Evolutionary conservation across 768 basidiomycete genomes (phyloP).

Genomic region (Auriculariales sp.): DNA sequence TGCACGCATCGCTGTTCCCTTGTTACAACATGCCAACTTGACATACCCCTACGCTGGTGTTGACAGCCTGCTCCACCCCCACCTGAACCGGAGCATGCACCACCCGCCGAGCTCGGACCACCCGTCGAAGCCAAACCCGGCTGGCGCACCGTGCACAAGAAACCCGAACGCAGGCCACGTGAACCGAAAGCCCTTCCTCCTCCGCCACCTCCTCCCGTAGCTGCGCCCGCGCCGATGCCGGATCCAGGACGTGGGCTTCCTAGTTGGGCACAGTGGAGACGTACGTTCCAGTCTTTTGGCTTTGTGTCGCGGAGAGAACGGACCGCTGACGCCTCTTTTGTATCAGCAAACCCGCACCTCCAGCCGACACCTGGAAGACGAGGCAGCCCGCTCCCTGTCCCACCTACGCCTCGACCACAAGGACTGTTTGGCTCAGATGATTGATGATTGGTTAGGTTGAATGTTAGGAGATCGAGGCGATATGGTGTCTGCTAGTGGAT

Average conservation of each 20-base stretch:
- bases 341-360: background rate
- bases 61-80: slow-evolving; percentile 4
- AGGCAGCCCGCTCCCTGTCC: background rate
- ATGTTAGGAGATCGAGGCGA: too few relatives aligned
- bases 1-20: slow-evolving; percentile 3
- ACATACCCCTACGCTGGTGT: background rate
- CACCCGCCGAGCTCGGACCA: slow-evolving; percentile 6
- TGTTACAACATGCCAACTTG: background rate
- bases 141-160: slow-evolving; percentile 8
- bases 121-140: slow-evolving; percentile 8
- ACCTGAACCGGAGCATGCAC: slow-evolving; percentile 3
- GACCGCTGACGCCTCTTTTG: background rate
- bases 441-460: too few relatives aligned
- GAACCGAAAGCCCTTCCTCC: slow-evolving; percentile 7
- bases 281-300: background rate
- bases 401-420: background rate
- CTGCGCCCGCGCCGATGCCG: slow-evolving; percentile 4
- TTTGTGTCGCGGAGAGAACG: too few relatives aligned
- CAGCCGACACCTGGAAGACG: background rate
- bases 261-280: background rate
- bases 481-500: too few relatives aligned
- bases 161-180: slow-evolving; percentile 5
- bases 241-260: background rate
- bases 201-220: background rate
- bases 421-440: background rate